Percentiles rank a stretch among this genome's conserved stretches.
These are phyloP conservation scores for Pythium graminicola DNA, from an alignment of 352 stramenopile species.

Conservation along the genomic window DNA sequence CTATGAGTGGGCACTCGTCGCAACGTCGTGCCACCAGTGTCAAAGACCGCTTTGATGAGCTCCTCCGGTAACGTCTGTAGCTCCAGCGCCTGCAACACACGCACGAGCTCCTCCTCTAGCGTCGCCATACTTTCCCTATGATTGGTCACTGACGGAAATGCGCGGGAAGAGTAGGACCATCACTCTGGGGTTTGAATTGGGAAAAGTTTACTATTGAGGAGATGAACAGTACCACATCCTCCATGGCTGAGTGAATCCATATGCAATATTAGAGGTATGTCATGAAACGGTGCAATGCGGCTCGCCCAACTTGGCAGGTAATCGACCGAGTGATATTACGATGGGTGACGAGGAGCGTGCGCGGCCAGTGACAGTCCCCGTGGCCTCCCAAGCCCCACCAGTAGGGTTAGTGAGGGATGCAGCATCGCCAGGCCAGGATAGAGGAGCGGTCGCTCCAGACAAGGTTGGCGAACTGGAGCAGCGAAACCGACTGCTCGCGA, in stretches of 20 bases:
- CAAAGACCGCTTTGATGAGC: constrained; percentile 53
- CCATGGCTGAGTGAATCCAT: constrained; percentile 4
- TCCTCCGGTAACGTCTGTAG: constrained; percentile 43
- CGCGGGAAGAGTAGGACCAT: constrained; percentile 18
- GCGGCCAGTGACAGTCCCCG: not conserved
- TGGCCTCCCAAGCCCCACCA: not conserved
- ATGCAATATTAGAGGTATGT: not conserved
- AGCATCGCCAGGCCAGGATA: not conserved
- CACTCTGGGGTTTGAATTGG: constrained; percentile 20
- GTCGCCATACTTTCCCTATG: constrained; percentile 1
- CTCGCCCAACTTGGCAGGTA: too few relatives aligned
- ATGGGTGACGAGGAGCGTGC: not conserved
- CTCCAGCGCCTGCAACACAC: constrained; percentile 48
- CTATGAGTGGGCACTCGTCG: constrained; percentile 15
- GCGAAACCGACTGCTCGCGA: not conserved
- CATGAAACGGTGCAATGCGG: constrained; percentile 5
- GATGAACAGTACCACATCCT: not conserved
- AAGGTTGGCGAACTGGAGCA: constrained; percentile 3
- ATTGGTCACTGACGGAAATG: not conserved
- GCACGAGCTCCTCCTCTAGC: constrained; percentile 56
- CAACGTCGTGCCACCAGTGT: constrained; percentile 57
- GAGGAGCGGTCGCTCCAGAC: not conserved
- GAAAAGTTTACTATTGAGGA: not conserved
- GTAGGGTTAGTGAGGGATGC: not conserved
- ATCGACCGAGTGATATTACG: not conserved